Evolutionary conservation across 2,329 filamentous ascomycete genomes (phyloP).

Genomic region (Parascedosporium putredinis): DNA sequence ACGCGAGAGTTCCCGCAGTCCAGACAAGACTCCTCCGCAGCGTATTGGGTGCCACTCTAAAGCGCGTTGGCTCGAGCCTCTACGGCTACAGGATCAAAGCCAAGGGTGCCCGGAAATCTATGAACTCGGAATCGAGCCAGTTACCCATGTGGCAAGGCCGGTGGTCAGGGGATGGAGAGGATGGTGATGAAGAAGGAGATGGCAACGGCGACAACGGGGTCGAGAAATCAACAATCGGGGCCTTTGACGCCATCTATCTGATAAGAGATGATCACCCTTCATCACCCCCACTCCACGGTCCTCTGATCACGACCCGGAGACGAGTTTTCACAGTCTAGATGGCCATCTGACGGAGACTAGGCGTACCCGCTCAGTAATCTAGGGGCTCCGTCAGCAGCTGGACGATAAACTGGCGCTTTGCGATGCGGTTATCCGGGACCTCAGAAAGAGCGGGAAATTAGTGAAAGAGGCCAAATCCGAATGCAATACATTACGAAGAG

Average conservation of each 20-base stretch:
- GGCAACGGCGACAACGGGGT: too few species aligned
- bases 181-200: neutral
- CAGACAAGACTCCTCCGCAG: constrained; percentile 3
- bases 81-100: neutral
- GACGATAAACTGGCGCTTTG: constrained; percentile 1
- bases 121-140: neutral
- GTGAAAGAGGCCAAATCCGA: constrained; percentile 1
- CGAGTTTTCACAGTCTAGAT: constrained; percentile 2
- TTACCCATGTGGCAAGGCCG: neutral
- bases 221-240: too few species aligned
- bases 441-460: neutral
- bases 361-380: neutral
- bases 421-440: neutral
- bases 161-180: neutral
- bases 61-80: neutral
- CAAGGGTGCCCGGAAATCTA: neutral
- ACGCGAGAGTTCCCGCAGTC: constrained; percentile 1
- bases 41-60: neutral
- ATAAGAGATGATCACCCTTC: too few species aligned
- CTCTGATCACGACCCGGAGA: constrained; percentile 3
- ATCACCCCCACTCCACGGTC: too few species aligned
- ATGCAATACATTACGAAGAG: neutral
- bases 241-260: too few species aligned
- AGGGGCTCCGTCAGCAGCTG: constrained; percentile 1
- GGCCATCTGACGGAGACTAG: constrained; percentile 1